phyloP scores from a whole-genome alignment of 257 asterid species.

The Rauvolfia tetraphylla region DNA sequence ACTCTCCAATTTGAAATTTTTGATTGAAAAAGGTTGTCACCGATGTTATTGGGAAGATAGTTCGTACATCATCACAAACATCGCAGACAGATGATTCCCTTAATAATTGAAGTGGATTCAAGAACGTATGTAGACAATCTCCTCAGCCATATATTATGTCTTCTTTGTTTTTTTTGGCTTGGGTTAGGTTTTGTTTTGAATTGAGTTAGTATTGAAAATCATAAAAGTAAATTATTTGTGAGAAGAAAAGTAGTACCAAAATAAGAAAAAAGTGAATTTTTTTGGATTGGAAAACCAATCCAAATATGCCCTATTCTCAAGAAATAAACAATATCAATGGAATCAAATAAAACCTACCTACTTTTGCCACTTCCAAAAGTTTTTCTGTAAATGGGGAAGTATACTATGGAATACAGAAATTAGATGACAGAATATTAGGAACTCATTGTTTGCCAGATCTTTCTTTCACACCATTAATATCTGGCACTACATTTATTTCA shows the following conservation, averaged over 20 bases:
- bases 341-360: constrained; percentile 2
- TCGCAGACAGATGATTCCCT: neutral
- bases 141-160: neutral
- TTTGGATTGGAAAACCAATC: too few species aligned
- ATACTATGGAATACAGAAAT: neutral
- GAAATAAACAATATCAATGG: neutral
- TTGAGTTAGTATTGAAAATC: too few species aligned
- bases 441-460: neutral
- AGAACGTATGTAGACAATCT: neutral
- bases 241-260: too few species aligned
- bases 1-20: neutral
- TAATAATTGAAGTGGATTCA: neutral
- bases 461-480: neutral
- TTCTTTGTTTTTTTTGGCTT: neutral
- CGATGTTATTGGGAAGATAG: neutral
- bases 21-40: too few species aligned
- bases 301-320: too few species aligned
- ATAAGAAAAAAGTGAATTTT: too few species aligned
- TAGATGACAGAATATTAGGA: neutral
- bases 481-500: neutral
- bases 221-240: too few species aligned
- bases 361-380: neutral
- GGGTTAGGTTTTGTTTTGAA: too few species aligned
- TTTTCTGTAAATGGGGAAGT: neutral
- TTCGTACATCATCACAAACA: neutral